phyloP scores from a whole-genome alignment of 106 monocot species.

The Dendrobium officinale region DNA sequence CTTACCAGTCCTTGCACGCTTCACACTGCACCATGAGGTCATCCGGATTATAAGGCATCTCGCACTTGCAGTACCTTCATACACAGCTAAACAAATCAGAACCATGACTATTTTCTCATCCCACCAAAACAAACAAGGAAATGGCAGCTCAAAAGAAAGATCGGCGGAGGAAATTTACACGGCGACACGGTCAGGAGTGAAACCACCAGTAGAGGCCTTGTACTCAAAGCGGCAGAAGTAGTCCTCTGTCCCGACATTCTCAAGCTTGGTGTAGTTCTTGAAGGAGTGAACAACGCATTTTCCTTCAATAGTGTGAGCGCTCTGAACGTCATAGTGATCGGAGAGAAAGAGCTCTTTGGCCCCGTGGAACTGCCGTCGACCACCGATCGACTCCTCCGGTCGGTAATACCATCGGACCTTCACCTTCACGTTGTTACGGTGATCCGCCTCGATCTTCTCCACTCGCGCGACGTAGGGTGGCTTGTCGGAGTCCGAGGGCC shows the following conservation, averaged over 20 bases:
- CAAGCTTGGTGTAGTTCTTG: conserved; percentile 16
- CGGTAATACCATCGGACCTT: conserved; percentile 17
- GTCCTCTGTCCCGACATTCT: conserved; percentile 10
- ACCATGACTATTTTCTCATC: not conserved
- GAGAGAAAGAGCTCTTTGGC: conserved; percentile 17
- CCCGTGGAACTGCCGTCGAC: conserved; percentile 15
- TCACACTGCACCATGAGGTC: conserved; percentile 31
- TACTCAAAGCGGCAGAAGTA: conserved; percentile 21
- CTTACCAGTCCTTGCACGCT: conserved; percentile 35
- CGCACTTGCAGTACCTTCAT: conserved; percentile 24
- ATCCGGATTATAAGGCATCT: conserved; percentile 23
- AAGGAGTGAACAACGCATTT: conserved; percentile 13
- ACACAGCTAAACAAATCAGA: not conserved
- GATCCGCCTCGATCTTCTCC: conserved; percentile 19
- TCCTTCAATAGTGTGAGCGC: conserved; percentile 19
- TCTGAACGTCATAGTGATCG: conserved; percentile 19
- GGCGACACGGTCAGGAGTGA: conserved; percentile 12
- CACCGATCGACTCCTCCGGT: conserved; percentile 18
- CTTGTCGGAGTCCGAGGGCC: conserved; percentile 14
- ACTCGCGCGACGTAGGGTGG: conserved; percentile 12
- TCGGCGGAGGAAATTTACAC: conserved; percentile 4
- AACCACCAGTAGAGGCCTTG: conserved; percentile 17
- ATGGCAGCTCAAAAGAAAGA: not conserved
- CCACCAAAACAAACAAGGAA: not conserved
- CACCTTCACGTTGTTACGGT: conserved; percentile 15